phyloP scores from a whole-genome alignment of 352 stramenopile genomes.

The Porosira glacialis region DNA sequence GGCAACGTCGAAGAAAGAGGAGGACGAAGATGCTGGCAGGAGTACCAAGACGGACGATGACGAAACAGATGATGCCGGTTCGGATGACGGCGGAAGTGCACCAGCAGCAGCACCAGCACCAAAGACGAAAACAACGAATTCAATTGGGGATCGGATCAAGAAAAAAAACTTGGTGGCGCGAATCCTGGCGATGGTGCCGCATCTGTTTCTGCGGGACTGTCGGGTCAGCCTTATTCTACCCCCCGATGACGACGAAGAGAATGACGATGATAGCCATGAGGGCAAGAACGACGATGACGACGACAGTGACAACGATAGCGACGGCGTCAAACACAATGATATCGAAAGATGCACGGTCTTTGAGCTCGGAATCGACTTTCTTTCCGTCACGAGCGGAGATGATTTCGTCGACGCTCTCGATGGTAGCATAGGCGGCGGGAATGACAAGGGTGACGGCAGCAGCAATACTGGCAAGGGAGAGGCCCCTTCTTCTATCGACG shows the following conservation, averaged over 20 bases:
- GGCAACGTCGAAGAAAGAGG: no score
- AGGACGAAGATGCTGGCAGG: no score
- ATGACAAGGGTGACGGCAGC: conserved; percentile 1
- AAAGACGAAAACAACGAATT: no score
- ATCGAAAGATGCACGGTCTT: conserved; percentile 46
- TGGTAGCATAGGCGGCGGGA: conserved; percentile 31
- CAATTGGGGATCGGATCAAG: conserved; percentile 65
- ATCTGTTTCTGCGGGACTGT: conserved; percentile 73
- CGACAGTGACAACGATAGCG: no score
- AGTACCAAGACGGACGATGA: no score
- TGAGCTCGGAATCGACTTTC: conserved; percentile 72
- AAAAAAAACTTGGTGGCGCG: conserved; percentile 61
- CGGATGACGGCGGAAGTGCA: conserved; percentile 13
- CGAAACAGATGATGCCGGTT: no score
- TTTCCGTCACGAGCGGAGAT: conserved; percentile 68
- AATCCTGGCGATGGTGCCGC: conserved; percentile 62
- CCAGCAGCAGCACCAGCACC: no score
- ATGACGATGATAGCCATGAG: conserved; percentile 30
- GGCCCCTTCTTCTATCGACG: conserved; percentile 3
- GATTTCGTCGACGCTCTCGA: conserved; percentile 67
- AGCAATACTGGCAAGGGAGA: no score
- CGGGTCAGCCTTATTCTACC: conserved; percentile 64
- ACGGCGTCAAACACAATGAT: no score
- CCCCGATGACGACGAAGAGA: conserved; percentile 28
- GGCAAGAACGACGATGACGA: no score